Conservation (phyloP, 1,139 yeast genomes). For the Yamadazyma triangularis region DNA sequence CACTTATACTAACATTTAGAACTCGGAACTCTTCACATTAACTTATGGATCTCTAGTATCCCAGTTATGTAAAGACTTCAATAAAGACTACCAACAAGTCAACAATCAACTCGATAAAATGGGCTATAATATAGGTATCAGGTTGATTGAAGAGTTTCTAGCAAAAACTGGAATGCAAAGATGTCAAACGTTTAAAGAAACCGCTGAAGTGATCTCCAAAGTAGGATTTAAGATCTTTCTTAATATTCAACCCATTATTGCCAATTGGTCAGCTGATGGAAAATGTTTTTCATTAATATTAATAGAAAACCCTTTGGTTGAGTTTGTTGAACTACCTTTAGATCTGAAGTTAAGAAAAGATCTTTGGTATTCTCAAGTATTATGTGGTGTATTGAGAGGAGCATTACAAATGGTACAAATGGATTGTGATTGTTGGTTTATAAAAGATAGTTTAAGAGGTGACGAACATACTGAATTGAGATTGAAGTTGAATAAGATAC, state of each 20-base stretch:
- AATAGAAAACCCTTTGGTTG: slow-evolving; percentile 87
- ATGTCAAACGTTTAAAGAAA: slow-evolving; percentile 75
- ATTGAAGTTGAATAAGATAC: slow-evolving; percentile 62
- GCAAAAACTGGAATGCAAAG: slow-evolving; percentile 83
- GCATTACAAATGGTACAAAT: slow-evolving; percentile 95
- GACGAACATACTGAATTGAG: slow-evolving; percentile 77
- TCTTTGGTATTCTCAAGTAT: slow-evolving; percentile 87
- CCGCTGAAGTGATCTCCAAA: slow-evolving; percentile 81
- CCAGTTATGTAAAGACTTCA: slow-evolving; percentile 84
- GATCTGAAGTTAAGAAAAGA: slow-evolving; percentile 59
- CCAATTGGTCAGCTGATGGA: slow-evolving; percentile 75
- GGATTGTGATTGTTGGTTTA: slow-evolving; percentile 79
- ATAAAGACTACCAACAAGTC: slow-evolving; percentile 71
- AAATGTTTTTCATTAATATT: slow-evolving; percentile 70
- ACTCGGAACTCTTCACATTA: slow-evolving; percentile 85
- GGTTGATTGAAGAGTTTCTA: slow-evolving; percentile 88
- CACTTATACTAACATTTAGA: too few species aligned
- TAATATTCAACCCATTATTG: slow-evolving; percentile 71
- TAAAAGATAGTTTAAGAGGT: slow-evolving; percentile 79
- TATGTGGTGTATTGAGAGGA: slow-evolving; percentile 88
- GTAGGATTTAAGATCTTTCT: slow-evolving; percentile 88
- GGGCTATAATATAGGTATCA: slow-evolving; percentile 93
- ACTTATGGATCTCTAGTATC: slow-evolving; percentile 94
- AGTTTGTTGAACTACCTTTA: slow-evolving; percentile 88
- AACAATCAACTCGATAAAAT: slow-evolving; percentile 80